Evolutionary conservation across 805 yeast genomes (phyloP).

Genomic region (Wickerhamomyces silvicola): DNA sequence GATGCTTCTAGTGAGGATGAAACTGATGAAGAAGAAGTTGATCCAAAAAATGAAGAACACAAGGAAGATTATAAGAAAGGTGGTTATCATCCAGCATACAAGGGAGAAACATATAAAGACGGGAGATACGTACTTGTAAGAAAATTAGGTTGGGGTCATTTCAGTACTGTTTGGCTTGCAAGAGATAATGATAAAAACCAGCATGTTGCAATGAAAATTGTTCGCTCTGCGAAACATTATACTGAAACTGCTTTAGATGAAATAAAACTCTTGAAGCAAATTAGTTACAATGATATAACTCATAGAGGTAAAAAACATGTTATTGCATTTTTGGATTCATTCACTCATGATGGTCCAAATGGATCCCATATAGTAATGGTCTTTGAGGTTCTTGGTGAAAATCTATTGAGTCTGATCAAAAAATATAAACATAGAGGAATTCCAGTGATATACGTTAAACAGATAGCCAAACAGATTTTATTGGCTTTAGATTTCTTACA

Average conservation of each 20-base stretch:
- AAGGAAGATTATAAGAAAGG: slow-evolving; percentile 81
- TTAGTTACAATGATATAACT: slow-evolving; percentile 51
- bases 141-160: slow-evolving; percentile 98
- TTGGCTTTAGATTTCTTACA: slow-evolving; percentile 69
- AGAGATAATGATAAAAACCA: slow-evolving; percentile 46
- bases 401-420: slow-evolving; percentile 75
- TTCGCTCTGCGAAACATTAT: slow-evolving; percentile 83
- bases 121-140: slow-evolving; percentile 74
- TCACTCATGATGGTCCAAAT: slow-evolving; percentile 82
- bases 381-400: slow-evolving; percentile 95
- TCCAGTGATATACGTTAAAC: slow-evolving; percentile 72
- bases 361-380: slow-evolving; percentile 96
- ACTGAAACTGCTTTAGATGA: slow-evolving; percentile 95
- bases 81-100: slow-evolving; percentile 91
- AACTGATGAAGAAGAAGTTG: slow-evolving; percentile 22
- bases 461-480: slow-evolving; percentile 71
- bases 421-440: slow-evolving; percentile 73
- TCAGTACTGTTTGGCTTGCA: slow-evolving; percentile 93
- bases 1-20: slow-evolving; percentile 15
- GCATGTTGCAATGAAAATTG: slow-evolving; percentile 93
- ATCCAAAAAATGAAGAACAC: slow-evolving; percentile 73
- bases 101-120: slow-evolving; percentile 79
- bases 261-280: slow-evolving; percentile 66
- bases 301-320: slow-evolving; percentile 83
- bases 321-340: slow-evolving; percentile 74